Conservation (phyloP, 2,329 filamentous ascomycete genomes). For the Aspergillus tubingensis region DNA sequence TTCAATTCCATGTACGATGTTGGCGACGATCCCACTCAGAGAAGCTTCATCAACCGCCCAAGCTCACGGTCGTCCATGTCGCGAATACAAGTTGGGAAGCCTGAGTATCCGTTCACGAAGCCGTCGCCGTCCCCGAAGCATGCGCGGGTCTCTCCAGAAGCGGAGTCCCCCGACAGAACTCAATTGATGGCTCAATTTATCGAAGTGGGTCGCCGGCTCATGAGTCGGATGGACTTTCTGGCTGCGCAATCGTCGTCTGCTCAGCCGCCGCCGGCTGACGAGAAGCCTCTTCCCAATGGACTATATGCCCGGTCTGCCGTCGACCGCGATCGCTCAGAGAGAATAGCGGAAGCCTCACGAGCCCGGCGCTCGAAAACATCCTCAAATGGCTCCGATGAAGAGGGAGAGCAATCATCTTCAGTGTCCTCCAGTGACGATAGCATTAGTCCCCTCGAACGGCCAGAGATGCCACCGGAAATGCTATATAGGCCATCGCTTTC, state of each 20-base stretch:
- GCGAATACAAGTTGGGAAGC: slow-evolving; percentile 40
- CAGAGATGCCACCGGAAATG: slow-evolving; percentile 39
- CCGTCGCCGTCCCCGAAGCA: slow-evolving; percentile 22
- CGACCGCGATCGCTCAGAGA: slow-evolving; percentile 32
- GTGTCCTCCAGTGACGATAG: slow-evolving; percentile 24
- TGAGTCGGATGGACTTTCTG: slow-evolving; percentile 34
- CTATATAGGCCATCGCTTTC: slow-evolving; percentile 54
- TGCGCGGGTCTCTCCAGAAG: slow-evolving; percentile 12
- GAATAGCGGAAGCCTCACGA: slow-evolving; percentile 27
- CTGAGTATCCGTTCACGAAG: slow-evolving; percentile 31
- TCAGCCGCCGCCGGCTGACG: slow-evolving; percentile 7
- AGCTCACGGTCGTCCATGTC: slow-evolving; percentile 49
- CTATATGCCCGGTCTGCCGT: slow-evolving; percentile 32
- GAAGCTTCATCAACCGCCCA: slow-evolving; percentile 38
- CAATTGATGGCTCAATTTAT: slow-evolving; percentile 42
- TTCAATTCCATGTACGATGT: slow-evolving; percentile 57
- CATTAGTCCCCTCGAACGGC: slow-evolving; percentile 29
- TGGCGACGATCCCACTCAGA: slow-evolving; percentile 54
- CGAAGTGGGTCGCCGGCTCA: slow-evolving; percentile 40
- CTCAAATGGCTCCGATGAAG: slow-evolving; percentile 24
- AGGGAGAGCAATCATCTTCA: slow-evolving; percentile 20
- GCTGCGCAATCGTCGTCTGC: slow-evolving; percentile 20
- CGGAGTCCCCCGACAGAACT: slow-evolving; percentile 35
- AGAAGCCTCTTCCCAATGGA: slow-evolving; percentile 26
- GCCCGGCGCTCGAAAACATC: slow-evolving; percentile 9